phyloP scores from a whole-genome alignment of 805 yeast species.

The Yamadazyma philogaea region DNA sequence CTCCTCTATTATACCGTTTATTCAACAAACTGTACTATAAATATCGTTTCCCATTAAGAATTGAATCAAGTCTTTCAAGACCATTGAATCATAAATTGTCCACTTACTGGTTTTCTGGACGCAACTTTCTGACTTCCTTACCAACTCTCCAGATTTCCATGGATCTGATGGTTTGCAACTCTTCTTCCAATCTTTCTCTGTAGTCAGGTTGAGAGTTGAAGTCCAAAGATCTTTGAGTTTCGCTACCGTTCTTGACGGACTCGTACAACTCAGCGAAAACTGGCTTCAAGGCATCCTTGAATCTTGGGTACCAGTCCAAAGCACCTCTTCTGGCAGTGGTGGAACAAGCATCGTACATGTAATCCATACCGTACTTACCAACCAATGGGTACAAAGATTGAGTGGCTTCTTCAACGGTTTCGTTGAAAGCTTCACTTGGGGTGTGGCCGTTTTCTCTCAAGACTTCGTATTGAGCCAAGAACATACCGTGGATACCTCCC shows the following conservation, averaged over 20 bases:
- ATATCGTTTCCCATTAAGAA: slow-evolving; percentile 16
- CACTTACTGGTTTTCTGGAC: slow-evolving; percentile 94
- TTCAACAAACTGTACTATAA: slow-evolving; percentile 37
- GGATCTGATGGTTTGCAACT: slow-evolving; percentile 87
- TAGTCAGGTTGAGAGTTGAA: slow-evolving; percentile 98
- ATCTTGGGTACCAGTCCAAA: slow-evolving; percentile 98
- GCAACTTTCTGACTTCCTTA: slow-evolving; percentile 98
- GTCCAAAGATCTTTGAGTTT: slow-evolving; percentile 96
- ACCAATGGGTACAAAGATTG: slow-evolving; percentile 98
- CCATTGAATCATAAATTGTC: slow-evolving; percentile 11
- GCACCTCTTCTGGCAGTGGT: slow-evolving; percentile 99
- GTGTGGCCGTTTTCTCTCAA: slow-evolving; percentile 99
- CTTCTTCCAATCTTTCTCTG: slow-evolving; percentile 93
- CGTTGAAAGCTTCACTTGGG: slow-evolving; percentile 99
- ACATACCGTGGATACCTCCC: slow-evolving; percentile 99
- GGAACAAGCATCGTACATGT: slow-evolving; percentile 99
- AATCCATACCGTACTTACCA: slow-evolving; percentile 99
- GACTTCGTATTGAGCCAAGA: slow-evolving; percentile 99
- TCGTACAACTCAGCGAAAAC: slow-evolving; percentile 95
- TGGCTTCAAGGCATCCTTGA: slow-evolving; percentile 98
- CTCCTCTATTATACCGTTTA: slow-evolving; percentile 25
- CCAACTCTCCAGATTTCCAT: slow-evolving; percentile 99
- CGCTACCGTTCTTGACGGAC: slow-evolving; percentile 92
- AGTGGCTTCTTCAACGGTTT: slow-evolving; percentile 99
- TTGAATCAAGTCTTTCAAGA: slow-evolving; percentile 18